These are phyloP conservation scores for Suhomyces bolitotheri DNA, from an alignment of 1,139 yeast genomes.

Conservation along the genomic window DNA sequence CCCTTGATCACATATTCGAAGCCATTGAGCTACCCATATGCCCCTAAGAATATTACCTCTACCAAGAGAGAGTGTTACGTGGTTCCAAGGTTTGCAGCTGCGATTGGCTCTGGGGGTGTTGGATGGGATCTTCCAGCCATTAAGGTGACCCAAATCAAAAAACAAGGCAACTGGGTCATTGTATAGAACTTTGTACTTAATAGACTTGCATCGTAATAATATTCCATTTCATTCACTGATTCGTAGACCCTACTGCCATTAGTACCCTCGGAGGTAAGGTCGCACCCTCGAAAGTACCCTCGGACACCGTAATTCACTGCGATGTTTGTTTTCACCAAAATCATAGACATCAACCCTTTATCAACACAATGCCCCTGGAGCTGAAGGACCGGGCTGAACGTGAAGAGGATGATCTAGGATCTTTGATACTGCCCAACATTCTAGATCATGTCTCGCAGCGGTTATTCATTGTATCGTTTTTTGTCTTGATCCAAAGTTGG, in stretches of 20 bases:
- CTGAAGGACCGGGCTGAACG: conserved; percentile 7
- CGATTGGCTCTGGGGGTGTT: conserved; percentile 76
- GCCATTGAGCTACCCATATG: conserved; percentile 89
- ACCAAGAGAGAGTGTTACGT: conserved; percentile 84
- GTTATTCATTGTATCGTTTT: conserved; percentile 61
- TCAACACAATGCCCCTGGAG: conserved; percentile 6
- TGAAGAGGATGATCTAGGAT: conserved; percentile 13
- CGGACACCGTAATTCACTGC: conserved; percentile 2
- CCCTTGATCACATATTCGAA: conserved; percentile 81
- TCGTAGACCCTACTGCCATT: too few species aligned
- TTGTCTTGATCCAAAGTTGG: conserved; percentile 74
- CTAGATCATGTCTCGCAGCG: conserved; percentile 86
- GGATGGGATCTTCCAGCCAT: conserved; percentile 94
- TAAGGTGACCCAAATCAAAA: conserved; percentile 70
- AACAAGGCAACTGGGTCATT: conserved; percentile 60
- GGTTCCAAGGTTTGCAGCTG: conserved; percentile 86
- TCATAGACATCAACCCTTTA: background rate
- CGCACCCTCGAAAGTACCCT: conserved; percentile 5
- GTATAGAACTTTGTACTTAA: too few species aligned
- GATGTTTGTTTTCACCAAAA: conserved; percentile 7
- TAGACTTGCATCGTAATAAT: too few species aligned
- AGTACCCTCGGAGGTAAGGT: conserved; percentile 1
- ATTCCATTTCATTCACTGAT: too few species aligned
- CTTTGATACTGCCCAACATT: conserved; percentile 49
- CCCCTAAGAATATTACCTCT: conserved; percentile 65